Percentiles rank a stretch among this genome's conserved stretches.
phyloP scores from a whole-genome alignment of 305 asterid genomes.

The Fraxinus latifolia region DNA sequence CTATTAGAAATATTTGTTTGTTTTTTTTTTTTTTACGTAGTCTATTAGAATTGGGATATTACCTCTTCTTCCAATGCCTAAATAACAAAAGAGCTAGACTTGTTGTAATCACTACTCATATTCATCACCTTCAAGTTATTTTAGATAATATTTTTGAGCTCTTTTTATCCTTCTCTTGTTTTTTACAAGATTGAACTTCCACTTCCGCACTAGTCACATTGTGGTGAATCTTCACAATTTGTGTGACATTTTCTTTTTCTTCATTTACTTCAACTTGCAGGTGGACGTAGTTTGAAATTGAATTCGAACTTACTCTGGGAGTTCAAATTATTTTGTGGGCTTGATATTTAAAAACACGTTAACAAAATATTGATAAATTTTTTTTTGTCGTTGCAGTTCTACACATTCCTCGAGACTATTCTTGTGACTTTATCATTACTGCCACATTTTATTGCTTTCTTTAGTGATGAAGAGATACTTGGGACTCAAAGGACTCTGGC shows the following conservation, averaged over 20 bases:
- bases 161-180: neutral
- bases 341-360: neutral
- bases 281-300: neutral
- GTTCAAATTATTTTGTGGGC: neutral
- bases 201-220: neutral
- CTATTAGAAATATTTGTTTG: neutral
- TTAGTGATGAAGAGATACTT: conserved; percentile 83
- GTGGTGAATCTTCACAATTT: neutral
- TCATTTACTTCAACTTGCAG: neutral
- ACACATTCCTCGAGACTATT: conserved; percentile 88
- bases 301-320: neutral
- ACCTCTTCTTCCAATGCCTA: neutral
- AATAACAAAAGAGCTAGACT: neutral
- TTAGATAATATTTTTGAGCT: neutral
- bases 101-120: neutral
- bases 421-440: conserved; percentile 70
- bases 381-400: conserved; percentile 57
- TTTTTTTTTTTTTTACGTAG: neutral
- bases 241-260: neutral
- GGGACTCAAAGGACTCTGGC: conserved; percentile 93
- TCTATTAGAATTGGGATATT: neutral
- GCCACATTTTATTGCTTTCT: conserved; percentile 83
- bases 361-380: conserved; percentile 5
- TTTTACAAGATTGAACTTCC: neutral
- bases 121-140: neutral